phyloP scores from a whole-genome alignment of 179 eudicot species.

The Nepenthes alata region DNA sequence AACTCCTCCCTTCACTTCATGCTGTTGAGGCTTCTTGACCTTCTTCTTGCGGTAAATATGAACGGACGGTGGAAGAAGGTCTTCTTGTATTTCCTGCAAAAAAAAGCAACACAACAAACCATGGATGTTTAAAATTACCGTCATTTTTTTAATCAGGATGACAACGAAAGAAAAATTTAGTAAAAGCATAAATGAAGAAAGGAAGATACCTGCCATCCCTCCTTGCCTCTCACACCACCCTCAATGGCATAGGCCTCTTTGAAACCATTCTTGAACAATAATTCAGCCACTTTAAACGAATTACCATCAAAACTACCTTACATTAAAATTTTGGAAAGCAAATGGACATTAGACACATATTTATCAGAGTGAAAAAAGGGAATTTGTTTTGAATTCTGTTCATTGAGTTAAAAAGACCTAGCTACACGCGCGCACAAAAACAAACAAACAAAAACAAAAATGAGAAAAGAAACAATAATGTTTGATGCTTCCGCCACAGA shows the following conservation, averaged over 20 bases:
- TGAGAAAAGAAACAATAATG: no score
- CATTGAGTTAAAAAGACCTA: no score
- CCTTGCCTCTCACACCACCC: conserved; percentile 81
- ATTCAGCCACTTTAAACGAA: conserved; percentile 78
- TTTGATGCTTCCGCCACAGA: no score
- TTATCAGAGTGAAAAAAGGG: no score
- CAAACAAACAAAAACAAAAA: no score
- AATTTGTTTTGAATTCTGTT: no score
- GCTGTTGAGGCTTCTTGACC: conserved; percentile 23
- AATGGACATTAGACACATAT: neutral
- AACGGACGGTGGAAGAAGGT: conserved; percentile 80
- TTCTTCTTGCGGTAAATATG: conserved; percentile 56
- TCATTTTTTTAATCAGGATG: neutral
- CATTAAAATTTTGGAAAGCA: conserved; percentile 15
- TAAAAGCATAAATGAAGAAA: neutral
- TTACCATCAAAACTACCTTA: conserved; percentile 97
- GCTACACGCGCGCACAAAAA: no score
- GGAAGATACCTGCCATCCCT: conserved; percentile 72
- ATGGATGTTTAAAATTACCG: neutral
- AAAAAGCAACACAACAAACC: neutral
- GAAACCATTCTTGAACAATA: conserved; percentile 73
- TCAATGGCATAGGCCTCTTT: conserved; percentile 83
- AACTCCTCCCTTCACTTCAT: conserved; percentile 34
- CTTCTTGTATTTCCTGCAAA: conserved; percentile 76
- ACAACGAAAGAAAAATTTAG: neutral